Conservation (phyloP, 1,284 basidiomycete species). For the Tranzscheliella williamsii region DNA sequence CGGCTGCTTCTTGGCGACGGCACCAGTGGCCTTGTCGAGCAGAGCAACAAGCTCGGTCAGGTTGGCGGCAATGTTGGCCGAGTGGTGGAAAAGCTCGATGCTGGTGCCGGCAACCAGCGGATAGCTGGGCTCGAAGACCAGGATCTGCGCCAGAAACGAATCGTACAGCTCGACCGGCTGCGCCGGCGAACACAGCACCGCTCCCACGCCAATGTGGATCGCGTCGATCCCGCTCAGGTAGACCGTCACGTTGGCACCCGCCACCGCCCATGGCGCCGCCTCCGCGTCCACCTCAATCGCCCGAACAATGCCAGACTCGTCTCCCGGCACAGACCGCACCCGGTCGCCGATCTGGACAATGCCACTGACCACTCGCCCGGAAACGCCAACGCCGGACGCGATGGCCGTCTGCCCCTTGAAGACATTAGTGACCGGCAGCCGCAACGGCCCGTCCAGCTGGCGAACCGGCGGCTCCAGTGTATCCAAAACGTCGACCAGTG, state of each 20-base stretch:
- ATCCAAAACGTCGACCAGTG: conserved; percentile 78
- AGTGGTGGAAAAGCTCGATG: conserved; percentile 86
- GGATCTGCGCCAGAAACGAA: conserved; percentile 80
- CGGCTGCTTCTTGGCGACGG: conserved; percentile 76
- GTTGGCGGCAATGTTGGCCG: conserved; percentile 84
- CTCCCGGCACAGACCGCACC: conserved; percentile 83
- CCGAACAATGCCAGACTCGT: conserved; percentile 77
- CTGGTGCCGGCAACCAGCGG: conserved; percentile 87
- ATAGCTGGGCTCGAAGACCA: conserved; percentile 88
- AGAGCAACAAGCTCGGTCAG: conserved; percentile 77
- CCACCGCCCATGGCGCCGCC: conserved; percentile 80
- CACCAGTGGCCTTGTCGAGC: conserved; percentile 77
- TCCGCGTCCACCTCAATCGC: conserved; percentile 85
- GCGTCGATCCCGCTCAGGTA: conserved; percentile 83
- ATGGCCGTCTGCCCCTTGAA: conserved; percentile 81
- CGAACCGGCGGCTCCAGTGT: conserved; percentile 73
- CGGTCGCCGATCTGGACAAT: conserved; percentile 89
- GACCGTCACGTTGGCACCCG: conserved; percentile 84
- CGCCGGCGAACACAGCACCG: conserved; percentile 77
- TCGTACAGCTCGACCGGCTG: conserved; percentile 73
- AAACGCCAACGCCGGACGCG: conserved; percentile 73
- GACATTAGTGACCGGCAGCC: conserved; percentile 91
- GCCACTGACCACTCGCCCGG: conserved; percentile 84
- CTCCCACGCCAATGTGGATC: conserved; percentile 80
- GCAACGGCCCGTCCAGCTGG: conserved; percentile 75